Evolutionary conservation across 805 yeast species (phyloP).

Genomic region (Nakazawaea siamensis): DNA sequence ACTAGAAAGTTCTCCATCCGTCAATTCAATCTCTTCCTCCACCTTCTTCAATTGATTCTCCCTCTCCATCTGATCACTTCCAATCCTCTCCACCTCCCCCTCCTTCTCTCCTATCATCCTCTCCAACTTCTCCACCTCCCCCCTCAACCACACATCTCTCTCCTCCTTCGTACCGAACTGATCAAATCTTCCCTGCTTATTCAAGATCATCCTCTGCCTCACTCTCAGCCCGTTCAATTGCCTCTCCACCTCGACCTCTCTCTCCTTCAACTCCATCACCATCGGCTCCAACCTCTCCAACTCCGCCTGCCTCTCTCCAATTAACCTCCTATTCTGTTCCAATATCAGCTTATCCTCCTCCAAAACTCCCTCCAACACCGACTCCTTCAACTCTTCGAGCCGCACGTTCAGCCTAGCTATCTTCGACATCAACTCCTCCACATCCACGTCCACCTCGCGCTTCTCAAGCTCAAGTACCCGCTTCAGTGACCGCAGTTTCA

Average conservation of each 20-base stretch:
- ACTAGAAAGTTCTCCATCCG: slow-evolving; percentile 30
- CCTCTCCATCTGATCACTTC: slow-evolving; percentile 11
- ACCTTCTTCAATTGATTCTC: slow-evolving; percentile 12
- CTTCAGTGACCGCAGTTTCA: slow-evolving; percentile 36
- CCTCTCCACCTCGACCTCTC: slow-evolving; percentile 32
- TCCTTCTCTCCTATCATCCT: slow-evolving; percentile 1
- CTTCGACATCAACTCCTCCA: slow-evolving; percentile 37
- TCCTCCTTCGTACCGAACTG: slow-evolving; percentile 47
- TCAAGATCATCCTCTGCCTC: slow-evolving; percentile 50
- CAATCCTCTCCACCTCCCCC: neutral
- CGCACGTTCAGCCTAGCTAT: slow-evolving; percentile 43
- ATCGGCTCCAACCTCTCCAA: slow-evolving; percentile 31
- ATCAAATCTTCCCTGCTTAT: slow-evolving; percentile 64
- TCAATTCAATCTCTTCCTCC: slow-evolving; percentile 22
- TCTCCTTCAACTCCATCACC: slow-evolving; percentile 26
- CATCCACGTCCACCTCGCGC: slow-evolving; percentile 41
- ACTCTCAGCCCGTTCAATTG: slow-evolving; percentile 34
- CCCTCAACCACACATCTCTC: slow-evolving; percentile 59
- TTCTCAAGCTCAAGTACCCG: slow-evolving; percentile 49
- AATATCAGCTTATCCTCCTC: slow-evolving; percentile 17
- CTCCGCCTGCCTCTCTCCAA: slow-evolving; percentile 28
- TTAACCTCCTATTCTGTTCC: slow-evolving; percentile 17
- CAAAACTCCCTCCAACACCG: slow-evolving; percentile 21
- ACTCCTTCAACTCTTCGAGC: slow-evolving; percentile 33
- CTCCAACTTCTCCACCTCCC: slow-evolving; percentile 35